A percentile compares a stretch with the other conserved stretches of the same genome.
phyloP scores from a whole-genome alignment of 2,329 filamentous ascomycete genomes.

The Colletotrichum echinochloae region DNA sequence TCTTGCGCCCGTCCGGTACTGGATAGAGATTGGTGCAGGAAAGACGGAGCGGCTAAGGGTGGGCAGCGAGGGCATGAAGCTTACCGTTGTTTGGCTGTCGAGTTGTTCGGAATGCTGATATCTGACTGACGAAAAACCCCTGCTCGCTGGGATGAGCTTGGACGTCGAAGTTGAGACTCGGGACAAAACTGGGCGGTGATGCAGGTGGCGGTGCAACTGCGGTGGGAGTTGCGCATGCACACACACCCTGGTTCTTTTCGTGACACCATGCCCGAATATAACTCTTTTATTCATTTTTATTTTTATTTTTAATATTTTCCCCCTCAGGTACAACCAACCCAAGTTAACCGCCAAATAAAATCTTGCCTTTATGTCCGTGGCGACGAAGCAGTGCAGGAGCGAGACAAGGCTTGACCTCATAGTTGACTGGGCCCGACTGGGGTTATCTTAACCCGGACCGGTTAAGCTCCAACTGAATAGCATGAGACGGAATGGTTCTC shows the following conservation, averaged over 20 bases:
- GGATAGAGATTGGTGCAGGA: background rate
- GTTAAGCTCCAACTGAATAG: constrained; percentile 17
- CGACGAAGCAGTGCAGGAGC: background rate
- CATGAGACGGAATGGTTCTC: constrained; percentile 16
- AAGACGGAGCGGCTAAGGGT: background rate
- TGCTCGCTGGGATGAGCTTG: background rate
- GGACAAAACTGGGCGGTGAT: constrained; percentile 33
- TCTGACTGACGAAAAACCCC: constrained; percentile 7
- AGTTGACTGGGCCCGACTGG: background rate
- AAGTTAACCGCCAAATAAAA: constrained; percentile 11
- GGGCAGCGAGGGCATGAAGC: background rate
- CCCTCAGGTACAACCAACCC: constrained; percentile 5
- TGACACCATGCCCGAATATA: constrained; percentile 2
- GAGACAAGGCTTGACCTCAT: background rate
- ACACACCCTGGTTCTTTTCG: constrained; percentile 1
- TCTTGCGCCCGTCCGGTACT: background rate
- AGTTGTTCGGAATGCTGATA: constrained; percentile 6
- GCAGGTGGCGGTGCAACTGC: constrained; percentile 38
- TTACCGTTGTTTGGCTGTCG: background rate
- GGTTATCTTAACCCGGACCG: background rate
- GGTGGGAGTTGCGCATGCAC: constrained; percentile 21
- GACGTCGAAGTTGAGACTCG: background rate
- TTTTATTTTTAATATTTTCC: constrained; percentile 3
- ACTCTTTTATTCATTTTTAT: constrained; percentile 15
- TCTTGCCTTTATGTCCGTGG: constrained; percentile 14